phyloP scores from a whole-genome alignment of 2,329 filamentous ascomycete genomes.

The Macroventuria anomochaeta region DNA sequence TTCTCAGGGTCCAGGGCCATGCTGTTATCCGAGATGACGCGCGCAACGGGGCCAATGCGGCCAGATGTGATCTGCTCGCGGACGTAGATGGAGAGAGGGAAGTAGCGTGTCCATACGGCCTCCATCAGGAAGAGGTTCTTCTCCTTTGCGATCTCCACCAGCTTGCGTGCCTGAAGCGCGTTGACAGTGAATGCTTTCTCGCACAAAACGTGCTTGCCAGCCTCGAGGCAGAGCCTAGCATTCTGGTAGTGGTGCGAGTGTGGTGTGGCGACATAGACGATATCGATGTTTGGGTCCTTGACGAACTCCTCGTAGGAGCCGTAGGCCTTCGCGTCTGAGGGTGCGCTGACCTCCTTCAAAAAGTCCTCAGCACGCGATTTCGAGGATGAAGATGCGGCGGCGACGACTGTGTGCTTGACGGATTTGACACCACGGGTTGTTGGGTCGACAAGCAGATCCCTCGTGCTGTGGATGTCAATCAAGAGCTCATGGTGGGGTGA shows the following conservation, averaged over 20 bases:
- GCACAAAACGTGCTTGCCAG: constrained; percentile 86
- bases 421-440: constrained; percentile 71
- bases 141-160: constrained; percentile 73
- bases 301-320: constrained; percentile 84
- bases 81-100: constrained; percentile 80
- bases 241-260: constrained; percentile 96
- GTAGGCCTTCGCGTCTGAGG: constrained; percentile 72
- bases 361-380: constrained; percentile 73
- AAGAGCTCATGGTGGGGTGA: constrained; percentile 16
- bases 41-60: constrained; percentile 62
- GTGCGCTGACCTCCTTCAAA: constrained; percentile 73
- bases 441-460: constrained; percentile 80
- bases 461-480: constrained; percentile 53
- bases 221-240: constrained; percentile 80
- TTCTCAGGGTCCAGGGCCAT: constrained; percentile 67
- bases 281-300: constrained; percentile 77
- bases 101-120: constrained; percentile 88
- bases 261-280: constrained; percentile 87
- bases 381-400: constrained; percentile 80
- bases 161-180: constrained; percentile 74
- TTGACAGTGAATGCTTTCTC: constrained; percentile 92
- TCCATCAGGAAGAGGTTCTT: constrained; percentile 64
- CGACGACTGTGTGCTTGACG: constrained; percentile 77
- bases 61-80: constrained; percentile 67
- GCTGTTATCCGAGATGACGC: constrained; percentile 64